Base-by-base conservation (phyloP, 2,329 filamentous ascomycete genomes). In the Penicillium capsulatum region DNA sequence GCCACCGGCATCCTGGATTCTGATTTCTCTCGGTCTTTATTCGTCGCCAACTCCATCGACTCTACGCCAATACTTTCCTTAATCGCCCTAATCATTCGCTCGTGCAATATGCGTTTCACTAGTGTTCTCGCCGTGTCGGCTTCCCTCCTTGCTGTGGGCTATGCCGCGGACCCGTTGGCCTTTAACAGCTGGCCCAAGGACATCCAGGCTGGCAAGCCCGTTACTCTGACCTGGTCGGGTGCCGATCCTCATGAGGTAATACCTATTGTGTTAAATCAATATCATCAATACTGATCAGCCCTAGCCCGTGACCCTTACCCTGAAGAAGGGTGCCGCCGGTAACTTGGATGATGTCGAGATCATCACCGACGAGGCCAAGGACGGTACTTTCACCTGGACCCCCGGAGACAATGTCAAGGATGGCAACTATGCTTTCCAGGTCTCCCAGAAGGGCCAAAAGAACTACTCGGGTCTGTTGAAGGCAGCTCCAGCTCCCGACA, bases 401-500 rank as follows among this genome's bases (percentile, higher is more conserved):
- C 72, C 74, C 4, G 57, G 63, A 27, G 57, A 53, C 16, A 59
- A 53, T 27, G 64, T 80, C 17, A 51, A 59, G 31, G 59, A 68
- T 46, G 71, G 63, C 40, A 44, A 58, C 64, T 82, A 81, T 55
- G 77, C 79, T 38, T 71, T 82, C 42, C 63, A 79, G 59, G 79
- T 83, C 62, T 58, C 53, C 10, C 77, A 80, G 56, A 72, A 67
- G 42, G 63, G 56, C 28, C 45, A 61, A 32, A 54, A 66, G 58
- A 82, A 82, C 66, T 81, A 79, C 66, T 75, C 71, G 31, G 74
- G 70, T 31, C 69, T 69, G 19, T 68, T 81, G 58, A 53, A 57
- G 20, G 57, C 77, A 7, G 47, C 29, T 31, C 59, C 63, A 24
- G 69, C 69, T 28, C 64, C 60, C 28, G 50, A 55, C 40, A 50